Evolutionary conservation across 495 filamentous ascomycete genomes (phyloP), one percentile per base, ranked within the genome.

Genomic region (Aspergillus sparsus): DNA sequence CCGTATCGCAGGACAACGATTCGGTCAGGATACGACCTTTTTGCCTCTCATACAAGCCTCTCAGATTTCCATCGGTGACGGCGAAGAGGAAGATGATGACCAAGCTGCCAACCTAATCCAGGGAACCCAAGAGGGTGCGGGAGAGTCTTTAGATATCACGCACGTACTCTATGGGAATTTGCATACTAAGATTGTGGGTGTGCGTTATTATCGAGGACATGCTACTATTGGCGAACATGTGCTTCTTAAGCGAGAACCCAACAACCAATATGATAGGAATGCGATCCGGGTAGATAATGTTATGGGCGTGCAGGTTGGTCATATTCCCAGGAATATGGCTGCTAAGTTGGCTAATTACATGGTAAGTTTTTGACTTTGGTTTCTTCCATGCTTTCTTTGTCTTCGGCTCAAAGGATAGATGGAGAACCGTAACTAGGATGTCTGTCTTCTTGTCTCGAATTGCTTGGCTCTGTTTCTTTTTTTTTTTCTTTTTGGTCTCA

Each of bases 231-330:
- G 89, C 12, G 93, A 97, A 68, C 80, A 84, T 58, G 88, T 94
- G 1, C 62, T 90, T 32, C 67, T 89, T 53, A 74, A 70, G 34
- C 77, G 93, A 62, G 89, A 96, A 57, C 87, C 90, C 3, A 56
- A 66, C 11, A 97, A 97, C 62, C 63, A 75, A 55, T 92, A 89
- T 65, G 91, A 94, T 65, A 58, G 68, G 4, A 95, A 95, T 76
- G 91, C 91, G 3, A 89, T 97, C 51, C 84, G 85, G 6, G 82
- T 94, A 2, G 78, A 88, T 60, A 96, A 95, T 72, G 89, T 92
- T n/a, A 83, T 88, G 71, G 81, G 87, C 18, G 69, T 58, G 3
- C 92, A 96, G 65, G 89, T 96, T 58, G 93, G 93, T 3, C 90
- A 96, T 70, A 81, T 97, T 42, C 87, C 89, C 2, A 74, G 83